Evolutionary conservation across 345 rosid species (phyloP), one percentile per base, ranked within the genome.

Genomic region (Sapria himalayana): DNA sequence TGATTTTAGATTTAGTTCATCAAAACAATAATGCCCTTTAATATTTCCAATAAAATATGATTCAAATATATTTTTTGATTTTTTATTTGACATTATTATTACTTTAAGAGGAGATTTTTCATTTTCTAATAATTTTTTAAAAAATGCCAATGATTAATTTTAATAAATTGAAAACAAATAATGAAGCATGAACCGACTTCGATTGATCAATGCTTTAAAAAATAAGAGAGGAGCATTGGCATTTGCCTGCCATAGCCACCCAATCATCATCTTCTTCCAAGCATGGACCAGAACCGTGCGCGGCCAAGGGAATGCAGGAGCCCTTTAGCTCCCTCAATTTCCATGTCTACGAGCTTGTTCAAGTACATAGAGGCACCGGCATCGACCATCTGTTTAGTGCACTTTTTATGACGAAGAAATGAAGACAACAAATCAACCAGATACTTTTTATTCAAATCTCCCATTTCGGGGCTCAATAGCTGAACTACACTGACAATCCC

Each of bases 211-310:
- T n/a, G n/a, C n/a, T n/a, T n/a, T n/a, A n/a, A n/a, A n/a, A n/a
- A n/a, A n/a, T n/a, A n/a, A n/a, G n/a, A n/a, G n/a, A n/a, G n/a
- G n/a, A n/a, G n/a, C n/a, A n/a, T n/a, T n/a, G n/a, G n/a, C n/a
- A n/a, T n/a, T n/a, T n/a, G n/a, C n/a, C n/a, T n/a, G n/a, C n/a
- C n/a, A n/a, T n/a, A n/a, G n/a, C n/a, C n/a, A n/a, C n/a, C n/a
- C n/a, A n/a, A n/a, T 41, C 11, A 24, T 38, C 57, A 73, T 1
- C 78, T 69, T 45, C 81, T 64, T 25, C 78, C 46, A 25, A 81
- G 74, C 44, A 86, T 78, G 0, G 77, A 89, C 94, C 94, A 86
- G 38, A 78, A 70, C 70, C 70, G 81, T 43, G 85, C 81, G 9
- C 75, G 66, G 25, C 73, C 53, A 16, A 73, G 74, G 53, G 59